A percentile compares a stretch with the other conserved stretches of the same genome.
These are phyloP conservation scores for Clathrospora elynae DNA, from an alignment of 2,329 filamentous ascomycete genomes.

Conservation along the genomic window DNA sequence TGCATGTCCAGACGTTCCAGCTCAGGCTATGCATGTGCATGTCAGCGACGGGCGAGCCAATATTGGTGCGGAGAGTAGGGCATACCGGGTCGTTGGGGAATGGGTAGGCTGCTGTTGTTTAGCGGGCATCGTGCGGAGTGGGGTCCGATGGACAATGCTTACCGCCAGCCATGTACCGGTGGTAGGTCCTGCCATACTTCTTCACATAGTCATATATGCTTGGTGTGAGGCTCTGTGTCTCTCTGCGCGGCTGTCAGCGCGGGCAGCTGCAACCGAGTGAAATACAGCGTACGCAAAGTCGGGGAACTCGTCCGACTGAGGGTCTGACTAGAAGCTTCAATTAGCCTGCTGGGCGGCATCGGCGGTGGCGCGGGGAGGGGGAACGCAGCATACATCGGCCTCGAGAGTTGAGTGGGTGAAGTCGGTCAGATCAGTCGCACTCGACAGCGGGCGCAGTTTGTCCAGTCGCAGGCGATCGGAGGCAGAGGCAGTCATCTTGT, in stretches of 20 bases:
- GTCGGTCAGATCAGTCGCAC: conserved; percentile 28
- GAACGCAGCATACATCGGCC: conserved; percentile 22
- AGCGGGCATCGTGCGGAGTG: conserved; percentile 18
- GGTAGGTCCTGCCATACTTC: conserved; percentile 51
- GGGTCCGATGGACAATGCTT: conserved; percentile 14
- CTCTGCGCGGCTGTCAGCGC: conserved; percentile 35
- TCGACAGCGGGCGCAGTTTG: conserved; percentile 25
- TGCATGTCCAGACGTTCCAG: conserved; percentile 48
- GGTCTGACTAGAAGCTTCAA: conserved; percentile 36
- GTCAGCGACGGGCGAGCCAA: conserved; percentile 23
- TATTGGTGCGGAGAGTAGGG: conserved; percentile 7
- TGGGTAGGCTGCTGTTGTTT: conserved; percentile 43
- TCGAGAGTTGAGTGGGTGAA: conserved; percentile 23
- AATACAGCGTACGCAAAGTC: conserved; percentile 40
- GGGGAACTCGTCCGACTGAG: conserved; percentile 34
- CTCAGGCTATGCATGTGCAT: conserved; percentile 36
- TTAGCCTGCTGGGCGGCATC: conserved; percentile 22
- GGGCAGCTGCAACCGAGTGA: conserved; percentile 3
- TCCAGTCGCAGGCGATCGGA: conserved; percentile 8
- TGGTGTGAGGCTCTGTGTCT: conserved; percentile 47
- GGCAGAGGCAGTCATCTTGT: conserved; percentile 15
- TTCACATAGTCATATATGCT: conserved; percentile 48
- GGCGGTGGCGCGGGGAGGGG: conserved; percentile 12
- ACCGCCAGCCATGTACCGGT: conserved; percentile 49
- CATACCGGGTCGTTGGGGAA: conserved; percentile 49